Evolutionary conservation across 2,329 filamentous ascomycete species (phyloP).

Genomic region (Coleophoma cylindrospora): DNA sequence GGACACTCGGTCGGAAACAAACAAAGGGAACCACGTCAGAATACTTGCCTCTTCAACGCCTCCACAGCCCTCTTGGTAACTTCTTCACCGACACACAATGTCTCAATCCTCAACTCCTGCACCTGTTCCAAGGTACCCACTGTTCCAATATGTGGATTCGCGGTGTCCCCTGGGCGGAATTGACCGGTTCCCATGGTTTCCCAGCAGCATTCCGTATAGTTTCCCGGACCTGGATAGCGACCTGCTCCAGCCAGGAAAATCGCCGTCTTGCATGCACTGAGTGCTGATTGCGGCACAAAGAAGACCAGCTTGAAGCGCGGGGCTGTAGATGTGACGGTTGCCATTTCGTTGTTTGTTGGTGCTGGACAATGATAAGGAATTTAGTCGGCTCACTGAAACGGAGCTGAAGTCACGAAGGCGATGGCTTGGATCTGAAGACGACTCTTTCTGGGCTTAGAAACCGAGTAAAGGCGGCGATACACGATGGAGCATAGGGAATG

Average conservation of each 20-base stretch:
- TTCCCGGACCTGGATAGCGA: conserved; percentile 38
- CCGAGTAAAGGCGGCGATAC: too few species aligned
- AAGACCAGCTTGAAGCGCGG: conserved; percentile 40
- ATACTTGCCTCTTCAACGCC: conserved; percentile 58
- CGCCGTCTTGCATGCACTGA: conserved; percentile 47
- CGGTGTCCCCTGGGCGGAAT: conserved; percentile 56
- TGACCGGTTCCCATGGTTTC: conserved; percentile 52
- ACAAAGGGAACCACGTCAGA: not conserved
- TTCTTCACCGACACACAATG: conserved; percentile 54
- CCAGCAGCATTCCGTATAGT: conserved; percentile 52
- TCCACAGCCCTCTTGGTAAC: conserved; percentile 50
- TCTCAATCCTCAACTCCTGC: conserved; percentile 58
- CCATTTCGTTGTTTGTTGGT: not conserved
- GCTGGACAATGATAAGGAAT: not conserved
- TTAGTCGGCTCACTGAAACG: too few species aligned
- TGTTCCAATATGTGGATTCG: conserved; percentile 59
- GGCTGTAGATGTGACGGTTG: not conserved
- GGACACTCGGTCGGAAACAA: too few species aligned
- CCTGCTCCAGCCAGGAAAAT: conserved; percentile 56
- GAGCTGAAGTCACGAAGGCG: too few species aligned
- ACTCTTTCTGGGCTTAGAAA: too few species aligned
- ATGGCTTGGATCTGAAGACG: too few species aligned
- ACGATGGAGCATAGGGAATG: too few species aligned
- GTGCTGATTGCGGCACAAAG: conserved; percentile 37
- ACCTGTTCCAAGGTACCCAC: conserved; percentile 52